These are phyloP conservation scores for Fusarium xylarioides DNA, from an alignment of 2,329 filamentous ascomycete genomes.

Conservation along the genomic window DNA sequence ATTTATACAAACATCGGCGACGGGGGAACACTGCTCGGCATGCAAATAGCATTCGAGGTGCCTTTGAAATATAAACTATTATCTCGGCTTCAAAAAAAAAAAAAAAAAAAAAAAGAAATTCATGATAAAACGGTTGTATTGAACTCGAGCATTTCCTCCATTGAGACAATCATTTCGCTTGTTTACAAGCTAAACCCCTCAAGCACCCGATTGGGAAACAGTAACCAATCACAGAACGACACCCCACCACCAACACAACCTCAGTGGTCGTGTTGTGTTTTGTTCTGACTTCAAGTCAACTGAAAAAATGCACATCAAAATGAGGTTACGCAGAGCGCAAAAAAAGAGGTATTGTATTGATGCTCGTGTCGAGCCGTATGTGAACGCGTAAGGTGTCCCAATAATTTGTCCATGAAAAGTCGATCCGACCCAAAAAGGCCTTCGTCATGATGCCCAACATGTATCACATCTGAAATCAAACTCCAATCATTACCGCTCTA, in stretches of 20 bases:
- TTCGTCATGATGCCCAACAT: conserved; percentile 34
- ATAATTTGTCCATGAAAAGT: conserved; percentile 43
- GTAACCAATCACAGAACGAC: conserved; percentile 10
- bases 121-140: neutral
- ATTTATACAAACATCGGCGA: neutral
- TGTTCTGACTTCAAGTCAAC: neutral
- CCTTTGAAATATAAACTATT: neutral
- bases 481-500: conserved; percentile 40
- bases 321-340: conserved; percentile 23
- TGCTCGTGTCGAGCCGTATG: conserved; percentile 38
- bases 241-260: neutral
- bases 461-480: conserved; percentile 33
- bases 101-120: too few relatives aligned
- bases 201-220: conserved; percentile 22
- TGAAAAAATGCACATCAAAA: neutral
- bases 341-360: conserved; percentile 42
- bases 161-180: conserved; percentile 29
- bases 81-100: neutral
- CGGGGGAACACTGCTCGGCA: neutral
- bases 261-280: neutral
- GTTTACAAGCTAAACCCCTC: neutral
- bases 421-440: conserved; percentile 16
- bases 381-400: conserved; percentile 40
- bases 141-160: neutral
- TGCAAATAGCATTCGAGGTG: neutral